Conservation (phyloP, 1,284 basidiomycete species). For the Malassezia vespertilionis region DNA sequence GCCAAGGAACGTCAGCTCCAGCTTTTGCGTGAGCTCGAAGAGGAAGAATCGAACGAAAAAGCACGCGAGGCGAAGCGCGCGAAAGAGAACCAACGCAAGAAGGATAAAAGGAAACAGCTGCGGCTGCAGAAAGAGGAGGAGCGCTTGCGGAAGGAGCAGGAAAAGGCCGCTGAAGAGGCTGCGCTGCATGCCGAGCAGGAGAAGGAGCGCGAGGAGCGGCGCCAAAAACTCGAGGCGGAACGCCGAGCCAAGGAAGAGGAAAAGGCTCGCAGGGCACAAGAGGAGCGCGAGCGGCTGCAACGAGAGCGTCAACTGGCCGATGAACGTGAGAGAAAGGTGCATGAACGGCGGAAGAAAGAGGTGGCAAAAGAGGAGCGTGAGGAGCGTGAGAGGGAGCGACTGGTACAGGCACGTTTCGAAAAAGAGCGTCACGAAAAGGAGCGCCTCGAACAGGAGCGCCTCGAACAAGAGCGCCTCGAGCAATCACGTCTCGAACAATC, state of each 20-base stretch:
- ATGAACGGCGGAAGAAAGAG: slow-evolving; percentile 23
- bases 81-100: slow-evolving; percentile 95
- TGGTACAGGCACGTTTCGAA: slow-evolving; percentile 20
- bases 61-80: slow-evolving; percentile 87
- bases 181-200: slow-evolving; percentile 61
- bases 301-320: slow-evolving; percentile 33
- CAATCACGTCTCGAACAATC: too few species aligned
- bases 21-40: slow-evolving; percentile 74
- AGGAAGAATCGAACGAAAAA: slow-evolving; percentile 67
- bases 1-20: slow-evolving; percentile 79
- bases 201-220: slow-evolving; percentile 60
- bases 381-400: slow-evolving; percentile 50
- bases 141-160: slow-evolving; percentile 62
- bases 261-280: slow-evolving; percentile 52
- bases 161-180: slow-evolving; percentile 46
- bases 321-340: slow-evolving; percentile 49
- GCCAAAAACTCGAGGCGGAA: slow-evolving; percentile 36
- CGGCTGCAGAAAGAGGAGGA: slow-evolving; percentile 78
- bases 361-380: neutral
- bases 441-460: neutral
- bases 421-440: slow-evolving; percentile 1
- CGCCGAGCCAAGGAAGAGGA: slow-evolving; percentile 51
- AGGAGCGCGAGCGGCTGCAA: slow-evolving; percentile 54
- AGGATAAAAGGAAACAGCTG: slow-evolving; percentile 88
- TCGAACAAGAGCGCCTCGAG: neutral